Evolutionary conservation across 2,329 filamentous ascomycete genomes (phyloP).

Genomic region (Aspergillus sp.): DNA sequence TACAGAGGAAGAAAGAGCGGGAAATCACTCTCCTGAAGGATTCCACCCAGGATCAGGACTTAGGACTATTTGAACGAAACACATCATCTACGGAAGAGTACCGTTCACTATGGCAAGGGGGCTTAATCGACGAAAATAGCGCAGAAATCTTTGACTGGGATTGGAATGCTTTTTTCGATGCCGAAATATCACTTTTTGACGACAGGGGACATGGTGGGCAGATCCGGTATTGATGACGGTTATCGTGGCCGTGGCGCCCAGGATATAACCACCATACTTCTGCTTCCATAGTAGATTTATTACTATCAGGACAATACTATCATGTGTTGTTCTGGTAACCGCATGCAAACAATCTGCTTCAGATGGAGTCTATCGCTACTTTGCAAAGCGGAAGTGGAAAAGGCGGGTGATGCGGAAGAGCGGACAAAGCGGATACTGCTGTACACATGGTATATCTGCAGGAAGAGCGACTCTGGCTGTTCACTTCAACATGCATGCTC

Average conservation of each 20-base stretch:
- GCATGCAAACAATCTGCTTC: background rate
- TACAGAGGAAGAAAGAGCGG: background rate
- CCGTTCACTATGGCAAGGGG: background rate
- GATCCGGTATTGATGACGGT: background rate
- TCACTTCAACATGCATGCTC: background rate
- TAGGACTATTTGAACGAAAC: background rate
- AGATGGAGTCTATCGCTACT: background rate
- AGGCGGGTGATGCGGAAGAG: slow-evolving; percentile 7
- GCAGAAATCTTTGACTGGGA: background rate
- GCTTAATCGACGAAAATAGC: too few relatives aligned
- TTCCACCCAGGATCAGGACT: background rate
- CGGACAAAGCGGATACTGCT: background rate
- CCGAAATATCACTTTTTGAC: slow-evolving; percentile 2
- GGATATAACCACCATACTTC: background rate
- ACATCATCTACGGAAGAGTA: background rate
- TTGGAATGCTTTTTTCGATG: slow-evolving; percentile 5
- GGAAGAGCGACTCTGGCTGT: background rate
- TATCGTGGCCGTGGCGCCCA: background rate
- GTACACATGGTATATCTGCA: background rate
- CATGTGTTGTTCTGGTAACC: background rate
- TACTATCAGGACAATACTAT: too few relatives aligned
- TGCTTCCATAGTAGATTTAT: background rate
- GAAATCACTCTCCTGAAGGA: background rate
- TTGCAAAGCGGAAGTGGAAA: slow-evolving; percentile 8
- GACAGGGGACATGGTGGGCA: background rate